Conservation (phyloP, 1,284 basidiomycete genomes). For the Calocybe gambosa region DNA sequence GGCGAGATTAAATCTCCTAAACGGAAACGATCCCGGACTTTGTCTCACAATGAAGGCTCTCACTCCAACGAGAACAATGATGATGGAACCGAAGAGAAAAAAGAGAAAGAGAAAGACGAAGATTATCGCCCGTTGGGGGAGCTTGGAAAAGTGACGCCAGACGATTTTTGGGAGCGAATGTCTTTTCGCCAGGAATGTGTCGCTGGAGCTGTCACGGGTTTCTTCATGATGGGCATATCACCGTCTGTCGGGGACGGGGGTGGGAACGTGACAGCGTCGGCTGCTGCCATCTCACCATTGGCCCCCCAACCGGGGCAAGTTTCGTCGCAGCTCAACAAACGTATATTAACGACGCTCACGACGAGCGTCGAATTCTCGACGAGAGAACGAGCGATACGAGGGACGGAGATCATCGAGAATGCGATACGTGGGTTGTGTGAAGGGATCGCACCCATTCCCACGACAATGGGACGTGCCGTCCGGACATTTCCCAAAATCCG, state of each 20-base stretch:
- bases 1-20: conserved; percentile 55
- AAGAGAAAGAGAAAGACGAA: conserved; percentile 30
- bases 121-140: conserved; percentile 40
- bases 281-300: conserved; percentile 34
- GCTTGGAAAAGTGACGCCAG: conserved; percentile 49
- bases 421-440: conserved; percentile 67
- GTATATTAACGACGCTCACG: conserved; percentile 62
- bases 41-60: conserved; percentile 18
- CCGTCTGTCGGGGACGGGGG: conserved; percentile 9
- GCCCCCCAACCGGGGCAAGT: conserved; percentile 56
- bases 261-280: conserved; percentile 1
- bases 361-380: conserved; percentile 76
- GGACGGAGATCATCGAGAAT: conserved; percentile 64
- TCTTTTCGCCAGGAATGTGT: conserved; percentile 91
- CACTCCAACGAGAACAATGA: conserved; percentile 18
- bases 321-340: conserved; percentile 56
- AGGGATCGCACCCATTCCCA: conserved; percentile 35
- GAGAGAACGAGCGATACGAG: conserved; percentile 53
- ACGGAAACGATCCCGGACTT: conserved; percentile 44
- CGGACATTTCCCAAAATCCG: conserved; percentile 12
- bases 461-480: conserved; percentile 9
- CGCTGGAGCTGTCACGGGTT: conserved; percentile 79
- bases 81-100: conserved; percentile 17
- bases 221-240: conserved; percentile 64
- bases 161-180: conserved; percentile 94